Percentiles rank a stretch among this genome's conserved stretches.
These are phyloP conservation scores for Trichoderma sp. DNA, from an alignment of 2,329 filamentous ascomycete genomes.

Conservation along the genomic window DNA sequence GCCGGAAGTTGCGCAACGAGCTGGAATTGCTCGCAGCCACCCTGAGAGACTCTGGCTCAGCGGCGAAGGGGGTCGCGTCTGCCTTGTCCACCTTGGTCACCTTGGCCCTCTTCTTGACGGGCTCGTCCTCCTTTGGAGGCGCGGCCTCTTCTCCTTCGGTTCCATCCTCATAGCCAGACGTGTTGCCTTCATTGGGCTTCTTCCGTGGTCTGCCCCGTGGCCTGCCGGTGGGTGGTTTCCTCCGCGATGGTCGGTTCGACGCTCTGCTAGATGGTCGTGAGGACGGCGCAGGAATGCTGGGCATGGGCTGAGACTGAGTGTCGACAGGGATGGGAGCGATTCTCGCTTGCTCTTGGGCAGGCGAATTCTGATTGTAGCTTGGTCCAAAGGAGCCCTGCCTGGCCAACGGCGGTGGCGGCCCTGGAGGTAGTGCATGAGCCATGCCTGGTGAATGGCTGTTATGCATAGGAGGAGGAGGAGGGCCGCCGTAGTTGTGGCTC, in stretches of 20 bases:
- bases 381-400: conserved; percentile 39
- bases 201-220: conserved; percentile 61
- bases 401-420: conserved; percentile 31
- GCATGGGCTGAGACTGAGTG: conserved; percentile 29
- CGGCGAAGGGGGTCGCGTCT: conserved; percentile 71
- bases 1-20: conserved; percentile 81
- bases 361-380: conserved; percentile 30
- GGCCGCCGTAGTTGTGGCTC: not conserved
- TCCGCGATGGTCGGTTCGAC: conserved; percentile 49
- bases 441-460: conserved; percentile 39
- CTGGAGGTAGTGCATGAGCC: conserved; percentile 44
- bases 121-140: conserved; percentile 52
- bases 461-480: not conserved
- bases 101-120: conserved; percentile 72
- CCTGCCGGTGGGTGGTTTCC: conserved; percentile 54
- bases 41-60: conserved; percentile 75
- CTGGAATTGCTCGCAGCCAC: conserved; percentile 91
- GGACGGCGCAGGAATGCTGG: conserved; percentile 37
- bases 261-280: conserved; percentile 64
- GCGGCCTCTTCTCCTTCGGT: conserved; percentile 60
- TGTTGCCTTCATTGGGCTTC: conserved; percentile 63
- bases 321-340: conserved; percentile 43
- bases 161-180: conserved; percentile 71
- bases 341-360: conserved; percentile 39
- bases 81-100: conserved; percentile 72